Evolutionary conservation across 208 protist species (phyloP), one percentile per base, ranked within the genome.

Genomic region (Acanthamoeba royreba): DNA sequence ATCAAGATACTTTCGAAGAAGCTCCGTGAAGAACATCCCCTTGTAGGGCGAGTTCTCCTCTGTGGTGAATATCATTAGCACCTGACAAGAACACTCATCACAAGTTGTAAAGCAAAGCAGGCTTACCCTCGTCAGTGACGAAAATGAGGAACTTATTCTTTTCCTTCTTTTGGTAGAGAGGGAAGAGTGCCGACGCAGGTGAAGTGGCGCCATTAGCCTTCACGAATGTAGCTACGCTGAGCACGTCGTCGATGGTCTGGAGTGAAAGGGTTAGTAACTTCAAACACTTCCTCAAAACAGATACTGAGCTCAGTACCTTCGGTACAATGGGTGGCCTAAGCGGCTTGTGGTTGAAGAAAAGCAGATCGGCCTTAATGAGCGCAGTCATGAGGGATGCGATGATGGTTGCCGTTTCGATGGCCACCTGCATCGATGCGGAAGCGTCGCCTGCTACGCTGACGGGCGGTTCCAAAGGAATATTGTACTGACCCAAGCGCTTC

Each of bases 361-460:
- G 53, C 9, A 96, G 86, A 13, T 72, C 83, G 4, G 95, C 66
- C 40, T 94, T 81, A 31, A 90, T 93, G 13, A 96, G 47, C 5
- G 87, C 79, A 0, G 63, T 69, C 87, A 81, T 69, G 1, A 96
- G 22, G 40, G 61, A 96, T 9, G 61, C 81, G 33, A 96, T 77
- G 42, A 96, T 96, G 35, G 83, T 94, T 25, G 94, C 55, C 2
- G 89, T 69, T 46, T 93, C 33, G 52, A 96, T 83, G 33, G 95
- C 95, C 17, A 96, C 92, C 28, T 96, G 46, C 95, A 96, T 96
- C 4, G 79, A 94, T 31, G 87, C 72, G 31, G 94, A 96, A n/a
- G 72, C 55, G 49, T 96, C 95, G 40, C 94, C 92, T 35, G 69
- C 72, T 43, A 83, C 72, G 19, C 72, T 85, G 53, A 96, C 94